Conservation (phyloP, 345 rosid genomes). For the Anacardium occidentale region DNA sequence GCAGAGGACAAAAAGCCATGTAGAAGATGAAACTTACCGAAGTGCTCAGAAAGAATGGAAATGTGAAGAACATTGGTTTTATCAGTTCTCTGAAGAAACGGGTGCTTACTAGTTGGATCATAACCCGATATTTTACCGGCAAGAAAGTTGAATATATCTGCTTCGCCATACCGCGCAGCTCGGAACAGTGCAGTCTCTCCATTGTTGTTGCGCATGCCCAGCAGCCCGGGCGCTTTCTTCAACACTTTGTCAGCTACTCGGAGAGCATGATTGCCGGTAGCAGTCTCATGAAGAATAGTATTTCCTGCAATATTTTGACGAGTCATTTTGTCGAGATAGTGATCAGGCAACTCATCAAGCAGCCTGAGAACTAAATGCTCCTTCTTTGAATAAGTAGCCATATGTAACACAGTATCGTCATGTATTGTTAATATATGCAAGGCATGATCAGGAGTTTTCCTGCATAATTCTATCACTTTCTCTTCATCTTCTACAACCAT, state of each 20-base stretch:
- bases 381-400: background rate
- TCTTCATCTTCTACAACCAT: background rate
- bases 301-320: slow-evolving; percentile 15
- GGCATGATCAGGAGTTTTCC: slow-evolving; percentile 4
- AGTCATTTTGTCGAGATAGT: background rate
- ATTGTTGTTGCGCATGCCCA: slow-evolving; percentile 11
- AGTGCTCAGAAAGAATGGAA: slow-evolving; percentile 24
- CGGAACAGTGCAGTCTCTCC: slow-evolving; percentile 9
- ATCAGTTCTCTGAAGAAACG: slow-evolving; percentile 14
- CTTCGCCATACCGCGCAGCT: background rate
- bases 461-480: background rate
- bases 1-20: background rate
- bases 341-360: background rate
- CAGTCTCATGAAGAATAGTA: slow-evolving; percentile 26
- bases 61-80: slow-evolving; percentile 24
- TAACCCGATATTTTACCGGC: background rate
- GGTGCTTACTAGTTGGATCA: background rate
- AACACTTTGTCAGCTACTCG: background rate
- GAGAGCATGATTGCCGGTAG: slow-evolving; percentile 5
- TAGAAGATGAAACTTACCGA: slow-evolving; percentile 7
- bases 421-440: slow-evolving; percentile 6
- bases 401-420: background rate
- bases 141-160: slow-evolving; percentile 5
- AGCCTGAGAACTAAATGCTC: background rate
- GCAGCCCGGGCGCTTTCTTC: background rate